A percentile compares a stretch with the other conserved stretches of the same genome.
phyloP scores from a whole-genome alignment of 2,329 filamentous ascomycete species.

The Colletotrichum australisinense region DNA sequence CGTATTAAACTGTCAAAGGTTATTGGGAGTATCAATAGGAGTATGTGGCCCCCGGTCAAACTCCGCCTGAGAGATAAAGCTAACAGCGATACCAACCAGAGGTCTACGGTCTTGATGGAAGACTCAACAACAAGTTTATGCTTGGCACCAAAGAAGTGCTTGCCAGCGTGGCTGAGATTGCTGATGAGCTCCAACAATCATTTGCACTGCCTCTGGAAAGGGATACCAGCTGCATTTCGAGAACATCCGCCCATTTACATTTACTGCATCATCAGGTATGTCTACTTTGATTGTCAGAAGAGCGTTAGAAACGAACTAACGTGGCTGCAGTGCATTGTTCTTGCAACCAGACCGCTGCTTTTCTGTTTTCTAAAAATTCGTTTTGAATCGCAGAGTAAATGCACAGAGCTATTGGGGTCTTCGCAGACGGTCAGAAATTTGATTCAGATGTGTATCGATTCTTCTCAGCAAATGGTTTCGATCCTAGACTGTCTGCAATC shows the following conservation, averaged over 20 bases:
- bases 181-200: slow-evolving; percentile 44
- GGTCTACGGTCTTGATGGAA: slow-evolving; percentile 44
- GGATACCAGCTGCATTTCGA: slow-evolving; percentile 46
- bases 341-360: slow-evolving; percentile 45
- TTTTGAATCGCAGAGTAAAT: slow-evolving; percentile 41
- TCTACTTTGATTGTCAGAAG: background rate
- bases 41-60: slow-evolving; percentile 21
- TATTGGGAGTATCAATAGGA: slow-evolving; percentile 46
- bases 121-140: slow-evolving; percentile 45
- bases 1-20: slow-evolving; percentile 44
- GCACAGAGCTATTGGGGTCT: slow-evolving; percentile 50
- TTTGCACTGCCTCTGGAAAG: slow-evolving; percentile 45
- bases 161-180: slow-evolving; percentile 41
- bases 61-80: background rate
- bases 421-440: slow-evolving; percentile 46
- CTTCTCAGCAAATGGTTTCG: slow-evolving; percentile 46
- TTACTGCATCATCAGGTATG: slow-evolving; percentile 47
- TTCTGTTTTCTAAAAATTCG: slow-evolving; percentile 47
- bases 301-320: background rate
- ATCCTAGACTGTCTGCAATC: slow-evolving; percentile 56
- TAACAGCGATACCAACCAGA: slow-evolving; percentile 31
- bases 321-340: slow-evolving; percentile 43
- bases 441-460: slow-evolving; percentile 48
- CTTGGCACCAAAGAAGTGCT: slow-evolving; percentile 45
- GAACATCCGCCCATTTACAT: slow-evolving; percentile 46